Base-by-base conservation (phyloP, 2,329 filamentous ascomycete genomes). In the Hansfordia pulvinata region DNA sequence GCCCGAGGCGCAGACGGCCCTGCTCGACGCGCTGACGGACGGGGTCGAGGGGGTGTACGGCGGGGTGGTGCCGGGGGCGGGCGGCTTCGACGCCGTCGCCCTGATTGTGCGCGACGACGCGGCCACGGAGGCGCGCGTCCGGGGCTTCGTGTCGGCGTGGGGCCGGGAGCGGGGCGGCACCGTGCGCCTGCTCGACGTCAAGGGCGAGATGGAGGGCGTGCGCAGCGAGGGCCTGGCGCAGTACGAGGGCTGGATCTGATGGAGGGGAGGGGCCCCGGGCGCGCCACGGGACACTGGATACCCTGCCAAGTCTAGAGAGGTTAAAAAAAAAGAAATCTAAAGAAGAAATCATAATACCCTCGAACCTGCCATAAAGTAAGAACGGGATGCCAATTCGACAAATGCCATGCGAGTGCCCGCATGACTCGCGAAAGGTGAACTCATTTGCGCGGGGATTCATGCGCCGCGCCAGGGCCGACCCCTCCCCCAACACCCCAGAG, bases 41-140 rank as follows among this genome's bases (percentile, higher is more conserved):
- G 44, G 40, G 4, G 56, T 94, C 2, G 65, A 78, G 0, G 90
- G 88, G 5, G 85, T 96, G 3, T 70, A 86, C 36, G 86, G 85
- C 1, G 90, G 86, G 1, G 84, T 96, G 0, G 90, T 94, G 0
- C 90, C 90, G 0, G 90, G 90, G 0, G 90, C 90, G 0, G 90
- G 90, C 8, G 90, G 90, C 0, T 94, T 81, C 44, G 90, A 98
- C 58, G 90, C 90, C 2, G 65, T 93, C 29, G 80, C 78, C 1
- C 50, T 98, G 33, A 52, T 98, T 32, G 70, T 93, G 36, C 65
- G 68, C 41, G 82, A 94, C 41, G 73, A 80, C 28, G 62, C 61
- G 19, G 65, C 64, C 25, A 81, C 82, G 2, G 56, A 77, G 29
- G 45, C 47, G 13, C 55, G 59, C 9, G 52, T 96, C 13, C 62